phyloP scores from a whole-genome alignment of 1,284 basidiomycete genomes.

The Peniophora sp. region DNA sequence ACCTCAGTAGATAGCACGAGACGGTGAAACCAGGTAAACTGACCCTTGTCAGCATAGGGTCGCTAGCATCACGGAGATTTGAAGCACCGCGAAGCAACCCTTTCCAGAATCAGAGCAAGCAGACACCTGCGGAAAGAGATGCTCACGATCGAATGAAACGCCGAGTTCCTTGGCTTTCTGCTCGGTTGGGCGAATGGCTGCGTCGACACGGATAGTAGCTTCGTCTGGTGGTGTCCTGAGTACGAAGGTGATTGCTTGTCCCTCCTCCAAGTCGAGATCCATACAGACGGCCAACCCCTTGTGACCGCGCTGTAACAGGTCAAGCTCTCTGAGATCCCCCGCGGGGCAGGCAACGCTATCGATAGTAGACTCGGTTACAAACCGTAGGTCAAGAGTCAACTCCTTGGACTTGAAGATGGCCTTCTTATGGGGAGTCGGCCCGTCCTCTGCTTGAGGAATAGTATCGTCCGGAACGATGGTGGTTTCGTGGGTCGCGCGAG shows the following conservation, averaged over 20 bases:
- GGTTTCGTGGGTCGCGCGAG: slow-evolving; percentile 64
- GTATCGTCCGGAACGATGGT: slow-evolving; percentile 45
- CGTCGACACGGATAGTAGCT: slow-evolving; percentile 2
- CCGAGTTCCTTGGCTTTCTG: slow-evolving; percentile 36
- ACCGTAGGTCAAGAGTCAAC: slow-evolving; percentile 71
- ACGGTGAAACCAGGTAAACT: slow-evolving; percentile 6
- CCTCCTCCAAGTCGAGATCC: slow-evolving; percentile 63
- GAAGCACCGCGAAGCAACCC: slow-evolving; percentile 41
- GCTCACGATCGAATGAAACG: slow-evolving; percentile 38
- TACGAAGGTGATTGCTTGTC: slow-evolving; percentile 81
- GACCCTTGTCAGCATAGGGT: slow-evolving; percentile 60
- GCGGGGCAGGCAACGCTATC: slow-evolving; percentile 42
- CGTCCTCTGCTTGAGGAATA: slow-evolving; percentile 15
- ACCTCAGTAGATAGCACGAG: neutral
- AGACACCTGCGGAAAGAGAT: neutral
- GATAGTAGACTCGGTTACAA: slow-evolving; percentile 48
- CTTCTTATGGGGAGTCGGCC: slow-evolving; percentile 37
- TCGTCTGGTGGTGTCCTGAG: slow-evolving; percentile 53
- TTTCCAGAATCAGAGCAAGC: slow-evolving; percentile 10
- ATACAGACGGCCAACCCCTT: slow-evolving; percentile 47
- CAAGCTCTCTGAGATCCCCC: slow-evolving; percentile 50
- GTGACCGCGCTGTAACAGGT: slow-evolving; percentile 60
- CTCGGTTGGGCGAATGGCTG: slow-evolving; percentile 20
- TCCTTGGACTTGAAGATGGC: slow-evolving; percentile 59
- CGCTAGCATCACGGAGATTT: slow-evolving; percentile 42